These are phyloP conservation scores for Talaromyces nanjingensis DNA, from an alignment of 495 filamentous ascomycete species.

Conservation along the genomic window DNA sequence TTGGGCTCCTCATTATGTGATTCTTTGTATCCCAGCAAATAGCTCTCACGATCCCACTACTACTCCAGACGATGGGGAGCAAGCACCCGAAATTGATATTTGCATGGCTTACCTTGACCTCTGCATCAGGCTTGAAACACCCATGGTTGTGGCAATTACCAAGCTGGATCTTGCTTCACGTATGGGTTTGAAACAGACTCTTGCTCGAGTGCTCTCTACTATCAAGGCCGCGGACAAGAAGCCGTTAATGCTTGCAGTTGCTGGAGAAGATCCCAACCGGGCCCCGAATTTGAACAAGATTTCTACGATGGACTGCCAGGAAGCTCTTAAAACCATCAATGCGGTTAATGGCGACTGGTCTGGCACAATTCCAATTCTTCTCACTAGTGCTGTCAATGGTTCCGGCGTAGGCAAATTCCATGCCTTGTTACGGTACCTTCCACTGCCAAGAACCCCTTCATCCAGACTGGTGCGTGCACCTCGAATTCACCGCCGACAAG, in stretches of 20 bases:
- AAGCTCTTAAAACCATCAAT: conserved; percentile 43
- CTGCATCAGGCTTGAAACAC: conserved; percentile 69
- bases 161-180: conserved; percentile 85
- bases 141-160: conserved; percentile 75
- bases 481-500: conserved; percentile 12
- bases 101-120: conserved; percentile 79
- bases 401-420: conserved; percentile 76
- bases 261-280: conserved; percentile 29
- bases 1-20: conserved; percentile 91
- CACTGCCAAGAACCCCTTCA: conserved; percentile 54
- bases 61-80: conserved; percentile 44
- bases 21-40: conserved; percentile 82
- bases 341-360: conserved; percentile 35
- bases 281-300: conserved; percentile 30
- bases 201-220: conserved; percentile 66
- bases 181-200: conserved; percentile 54
- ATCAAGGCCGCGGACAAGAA: conserved; percentile 69
- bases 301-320: conserved; percentile 36
- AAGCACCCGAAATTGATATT: conserved; percentile 54
- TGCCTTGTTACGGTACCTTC: conserved; percentile 70
- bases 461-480: conserved; percentile 28
- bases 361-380: conserved; percentile 69
- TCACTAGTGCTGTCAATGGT: conserved; percentile 83
- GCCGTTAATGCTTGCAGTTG: conserved; percentile 56
- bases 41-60: conserved; percentile 46